These are phyloP conservation scores for Pseudocercospora musae DNA, from an alignment of 2,329 filamentous ascomycete species.

Conservation along the genomic window DNA sequence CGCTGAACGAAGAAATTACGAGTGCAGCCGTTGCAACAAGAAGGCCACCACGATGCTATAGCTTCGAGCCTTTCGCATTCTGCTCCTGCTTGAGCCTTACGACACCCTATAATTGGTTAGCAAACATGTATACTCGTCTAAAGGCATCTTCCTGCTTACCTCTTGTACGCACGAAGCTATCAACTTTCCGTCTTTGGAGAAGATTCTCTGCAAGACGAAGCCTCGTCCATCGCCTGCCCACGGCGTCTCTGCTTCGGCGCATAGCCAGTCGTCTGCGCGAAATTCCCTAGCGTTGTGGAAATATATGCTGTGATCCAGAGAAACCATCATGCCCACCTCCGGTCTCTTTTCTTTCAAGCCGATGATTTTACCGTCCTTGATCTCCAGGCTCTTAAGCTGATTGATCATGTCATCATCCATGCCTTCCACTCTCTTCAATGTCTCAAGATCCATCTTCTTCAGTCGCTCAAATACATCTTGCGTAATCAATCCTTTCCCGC, in stretches of 20 bases:
- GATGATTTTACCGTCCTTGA: conserved; percentile 40
- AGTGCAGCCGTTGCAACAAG: background rate
- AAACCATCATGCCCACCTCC: conserved; percentile 79
- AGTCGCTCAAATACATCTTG: conserved; percentile 45
- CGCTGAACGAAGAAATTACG: background rate
- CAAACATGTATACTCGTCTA: conserved; percentile 16
- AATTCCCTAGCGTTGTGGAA: conserved; percentile 52
- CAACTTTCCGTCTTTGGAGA: conserved; percentile 65
- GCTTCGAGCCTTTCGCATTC: conserved; percentile 12
- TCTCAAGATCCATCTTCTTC: conserved; percentile 44
- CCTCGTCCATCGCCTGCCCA: conserved; percentile 77
- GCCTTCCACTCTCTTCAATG: conserved; percentile 41
- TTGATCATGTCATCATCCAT: conserved; percentile 53
- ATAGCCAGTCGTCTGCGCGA: conserved; percentile 67
- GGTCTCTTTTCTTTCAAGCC: conserved; percentile 54
- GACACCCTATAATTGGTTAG: conserved; percentile 43
- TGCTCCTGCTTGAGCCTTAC: conserved; percentile 48
- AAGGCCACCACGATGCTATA: conserved; percentile 3
- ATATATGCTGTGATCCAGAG: conserved; percentile 66
- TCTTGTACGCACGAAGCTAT: conserved; percentile 80
- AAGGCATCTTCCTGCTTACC: conserved; percentile 42
- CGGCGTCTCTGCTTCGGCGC: conserved; percentile 73
- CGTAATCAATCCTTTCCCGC: conserved; percentile 28
- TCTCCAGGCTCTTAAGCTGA: conserved; percentile 44
- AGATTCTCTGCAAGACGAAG: conserved; percentile 72